Evolutionary conservation across 352 stramenopile species (phyloP), one percentile per base, ranked within the genome.

Genomic region (Phytophthora palmivora): DNA sequence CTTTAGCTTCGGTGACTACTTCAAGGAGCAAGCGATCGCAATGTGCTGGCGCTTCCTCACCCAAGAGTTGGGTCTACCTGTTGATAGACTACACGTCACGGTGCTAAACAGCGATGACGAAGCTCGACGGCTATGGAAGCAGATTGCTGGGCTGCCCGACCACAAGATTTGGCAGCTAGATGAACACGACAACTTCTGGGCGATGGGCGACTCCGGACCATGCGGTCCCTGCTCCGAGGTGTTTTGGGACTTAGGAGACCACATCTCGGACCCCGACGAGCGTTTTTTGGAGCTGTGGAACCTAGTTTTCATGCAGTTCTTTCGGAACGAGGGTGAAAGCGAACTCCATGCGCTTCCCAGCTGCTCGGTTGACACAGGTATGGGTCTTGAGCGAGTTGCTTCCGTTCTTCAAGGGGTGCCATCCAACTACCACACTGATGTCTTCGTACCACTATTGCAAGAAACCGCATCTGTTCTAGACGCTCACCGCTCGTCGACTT

Each of bases 1-100:
- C 69, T 99, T 97, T 82, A 97, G 83, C 46, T 98, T 99, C 69
- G 96, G 97, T 38, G 92, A 98, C 73, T 99, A 99, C 79, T 99
- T 99, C 75, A 99, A 99, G 67, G 82, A 97, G 34, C 91, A 98
- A 58, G 95, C 96, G 15, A 99, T 99, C 67, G 64, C 67, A 5
- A 96, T 96, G 81, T 90, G 94, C 32, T 99, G 96, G 96, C 72
- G 89, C 18, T 98, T 97, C 52, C 77, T 99, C 24, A 98, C 90
- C 0, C 77, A 97, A 32, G 94, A 97, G 48, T 90, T 96, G 48
- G 74, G 43, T 21, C 47, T 94, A 3, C 77, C 80, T 10, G 47
- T 48, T 7, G 72, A 89, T 2, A 70, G 79, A n/a, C 53, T 93
- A 9, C 84, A 89, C 34, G 80, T 92, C 9, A 91, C 82, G 16